These are phyloP conservation scores for Macrophomina phaseolina DNA, from an alignment of 2,329 filamentous ascomycete genomes.

Conservation along the genomic window DNA sequence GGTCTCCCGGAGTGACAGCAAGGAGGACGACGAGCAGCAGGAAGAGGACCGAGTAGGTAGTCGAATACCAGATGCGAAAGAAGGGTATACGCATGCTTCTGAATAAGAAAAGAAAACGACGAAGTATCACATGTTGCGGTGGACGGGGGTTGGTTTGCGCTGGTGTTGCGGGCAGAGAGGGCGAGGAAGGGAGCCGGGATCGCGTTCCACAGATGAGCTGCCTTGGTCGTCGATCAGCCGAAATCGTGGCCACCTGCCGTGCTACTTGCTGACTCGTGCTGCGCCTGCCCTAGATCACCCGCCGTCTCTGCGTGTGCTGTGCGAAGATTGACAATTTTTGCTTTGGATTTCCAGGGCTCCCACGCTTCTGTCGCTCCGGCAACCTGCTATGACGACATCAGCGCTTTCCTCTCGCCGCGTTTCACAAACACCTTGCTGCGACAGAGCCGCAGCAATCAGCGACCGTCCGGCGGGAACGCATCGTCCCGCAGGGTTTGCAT, in stretches of 20 bases:
- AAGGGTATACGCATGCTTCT: slow-evolving; percentile 58
- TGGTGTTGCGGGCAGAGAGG: slow-evolving; percentile 9
- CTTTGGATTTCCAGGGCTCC: background rate
- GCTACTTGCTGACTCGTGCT: slow-evolving; percentile 7
- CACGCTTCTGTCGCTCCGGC: background rate
- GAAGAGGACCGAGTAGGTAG: slow-evolving; percentile 77
- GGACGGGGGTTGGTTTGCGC: slow-evolving; percentile 4
- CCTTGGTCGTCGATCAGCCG: slow-evolving; percentile 26
- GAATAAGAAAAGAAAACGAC: background rate
- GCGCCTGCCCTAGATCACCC: background rate
- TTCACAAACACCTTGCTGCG: background rate
- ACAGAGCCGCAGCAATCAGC: background rate
- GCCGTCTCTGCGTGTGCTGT: background rate
- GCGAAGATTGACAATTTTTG: background rate
- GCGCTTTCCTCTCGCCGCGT: background rate
- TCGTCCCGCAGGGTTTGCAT: background rate
- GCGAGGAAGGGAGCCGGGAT: background rate
- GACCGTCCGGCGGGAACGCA: background rate
- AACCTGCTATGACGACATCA: background rate
- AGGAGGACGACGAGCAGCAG: slow-evolving; percentile 75
- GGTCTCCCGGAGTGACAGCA: slow-evolving; percentile 78
- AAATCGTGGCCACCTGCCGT: slow-evolving; percentile 15
- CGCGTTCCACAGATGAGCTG: slow-evolving; percentile 11
- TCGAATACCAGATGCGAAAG: slow-evolving; percentile 81
- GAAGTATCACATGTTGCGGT: slow-evolving; percentile 24